Evolutionary conservation across 2,329 filamentous ascomycete species (phyloP).

Genomic region (Colletotrichum coccodes): DNA sequence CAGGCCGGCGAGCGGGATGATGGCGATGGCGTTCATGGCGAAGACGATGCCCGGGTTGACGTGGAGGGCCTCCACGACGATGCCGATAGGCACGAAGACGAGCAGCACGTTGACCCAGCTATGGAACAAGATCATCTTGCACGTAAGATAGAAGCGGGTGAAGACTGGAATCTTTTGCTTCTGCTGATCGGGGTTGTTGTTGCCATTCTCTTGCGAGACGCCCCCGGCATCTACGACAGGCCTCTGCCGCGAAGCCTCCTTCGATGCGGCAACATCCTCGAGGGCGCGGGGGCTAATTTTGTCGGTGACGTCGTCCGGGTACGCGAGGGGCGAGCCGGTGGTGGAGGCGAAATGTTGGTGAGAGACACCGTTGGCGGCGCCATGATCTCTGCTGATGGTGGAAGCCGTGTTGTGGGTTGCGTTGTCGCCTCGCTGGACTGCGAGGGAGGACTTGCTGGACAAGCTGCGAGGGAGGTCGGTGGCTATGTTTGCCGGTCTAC

Average conservation of each 20-base stretch:
- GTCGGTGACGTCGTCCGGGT: constrained; percentile 11
- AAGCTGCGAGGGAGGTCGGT: constrained; percentile 8
- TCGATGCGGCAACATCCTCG: constrained; percentile 44
- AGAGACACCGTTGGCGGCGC: constrained; percentile 33
- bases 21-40: constrained; percentile 79
- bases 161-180: constrained; percentile 14
- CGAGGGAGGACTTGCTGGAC: constrained; percentile 29
- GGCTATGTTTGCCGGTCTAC: constrained; percentile 41
- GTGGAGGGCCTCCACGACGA: constrained; percentile 68
- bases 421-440: constrained; percentile 31
- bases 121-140: constrained; percentile 68
- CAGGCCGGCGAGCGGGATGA: constrained; percentile 78
- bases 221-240: constrained; percentile 59
- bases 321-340: constrained; percentile 32
- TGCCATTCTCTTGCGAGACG: constrained; percentile 33
- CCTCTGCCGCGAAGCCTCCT: constrained; percentile 65
- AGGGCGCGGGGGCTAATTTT: constrained; percentile 5
- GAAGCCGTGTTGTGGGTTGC: constrained; percentile 28
- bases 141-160: constrained; percentile 28
- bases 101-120: constrained; percentile 84
- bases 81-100: constrained; percentile 82
- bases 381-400: constrained; percentile 21
- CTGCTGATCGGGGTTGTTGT: constrained; percentile 36
- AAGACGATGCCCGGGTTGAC: constrained; percentile 69
- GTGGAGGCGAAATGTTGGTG: constrained; percentile 35